Evolutionary conservation across 352 stramenopile genomes (phyloP).

Genomic region (Phytophthora litchii): DNA sequence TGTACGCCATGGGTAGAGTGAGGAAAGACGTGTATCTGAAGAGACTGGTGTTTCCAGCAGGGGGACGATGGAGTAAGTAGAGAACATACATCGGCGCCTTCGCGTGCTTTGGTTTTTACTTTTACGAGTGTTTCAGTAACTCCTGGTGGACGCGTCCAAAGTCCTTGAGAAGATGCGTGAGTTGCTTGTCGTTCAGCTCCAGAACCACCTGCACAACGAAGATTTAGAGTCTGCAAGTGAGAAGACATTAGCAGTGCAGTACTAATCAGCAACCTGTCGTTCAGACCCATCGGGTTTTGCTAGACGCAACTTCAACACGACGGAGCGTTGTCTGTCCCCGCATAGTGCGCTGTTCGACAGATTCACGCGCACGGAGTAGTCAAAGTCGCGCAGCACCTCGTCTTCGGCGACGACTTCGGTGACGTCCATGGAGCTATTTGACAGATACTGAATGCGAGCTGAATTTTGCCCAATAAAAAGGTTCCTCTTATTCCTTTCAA

Average conservation of each 20-base stretch:
- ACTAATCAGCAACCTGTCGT: conserved; percentile 31
- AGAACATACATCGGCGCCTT: conserved; percentile 37
- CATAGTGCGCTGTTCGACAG: conserved; percentile 68
- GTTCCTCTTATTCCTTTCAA: too few relatives aligned
- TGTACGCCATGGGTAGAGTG: conserved; percentile 8
- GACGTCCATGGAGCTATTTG: conserved; percentile 9
- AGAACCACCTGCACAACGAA: conserved; percentile 44
- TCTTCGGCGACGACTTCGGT: background rate
- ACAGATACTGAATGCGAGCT: too few relatives aligned
- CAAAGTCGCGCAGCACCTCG: conserved; percentile 59
- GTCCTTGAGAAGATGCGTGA: conserved; percentile 40
- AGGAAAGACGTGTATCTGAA: conserved; percentile 19
- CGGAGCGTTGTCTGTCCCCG: conserved; percentile 40
- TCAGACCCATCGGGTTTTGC: conserved; percentile 32
- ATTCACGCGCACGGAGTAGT: conserved; percentile 76
- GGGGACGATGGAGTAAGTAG: conserved; percentile 24
- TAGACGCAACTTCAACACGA: conserved; percentile 65
- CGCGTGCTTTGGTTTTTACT: conserved; percentile 27
- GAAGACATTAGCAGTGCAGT: background rate
- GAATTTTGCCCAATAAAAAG: background rate
- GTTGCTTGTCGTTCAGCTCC: conserved; percentile 49
- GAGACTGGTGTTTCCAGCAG: conserved; percentile 8
- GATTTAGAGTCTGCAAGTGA: conserved; percentile 1
- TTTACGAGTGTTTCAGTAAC: conserved; percentile 27
- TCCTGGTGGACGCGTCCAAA: conserved; percentile 46